Base-by-base conservation (phyloP, 2,329 filamentous ascomycete genomes). In the Helicocarpus griseus region DNA sequence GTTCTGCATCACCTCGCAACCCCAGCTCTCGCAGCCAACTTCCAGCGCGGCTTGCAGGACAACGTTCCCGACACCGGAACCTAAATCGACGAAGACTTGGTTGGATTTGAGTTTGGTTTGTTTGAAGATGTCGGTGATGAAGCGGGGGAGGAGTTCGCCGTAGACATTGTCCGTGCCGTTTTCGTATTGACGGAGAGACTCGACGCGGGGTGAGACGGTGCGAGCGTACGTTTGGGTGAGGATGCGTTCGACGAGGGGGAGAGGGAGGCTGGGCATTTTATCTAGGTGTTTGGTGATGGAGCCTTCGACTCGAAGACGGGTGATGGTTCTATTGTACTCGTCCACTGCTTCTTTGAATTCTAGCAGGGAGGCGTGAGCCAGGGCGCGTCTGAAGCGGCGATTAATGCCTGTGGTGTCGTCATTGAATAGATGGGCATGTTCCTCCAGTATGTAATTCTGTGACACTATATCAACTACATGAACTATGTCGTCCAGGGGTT, bases 31-130 rank as follows among this genome's bases (percentile, higher is more conserved):
- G 66, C 89, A 95, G 17, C 93, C 93, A 49, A 91, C 83, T 67
- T 98, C 88, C 19, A 98, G 78, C 0, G 93, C 93, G 2, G 91
- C 89, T 67, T 98, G 93, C 48, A 98, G 74, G 24, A 93, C 89
- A 2, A 97, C 91, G 64, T 97, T 98, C 45, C 91, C 93, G 14
- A 97, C 93, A 28, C 93, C 93, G 1, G 91, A 97, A 46, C 93
- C 93, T 13, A 98, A 78, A 64, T 98, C 93, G 54, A 98, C 84
- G 65, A 98, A 97, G 35, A 94, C 82, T 60, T 94, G 86, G 47
- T 84, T 80, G 0, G 87, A 91, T 54, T 81, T 89, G 66, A 97
- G 81, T 41, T 81, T 77, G 2, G 86, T 86, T 65, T 88, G 80
- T 59, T 83, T 80, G 59, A 98, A 83, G 54, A 97, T 88, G 53